These are phyloP conservation scores for Luffa aegyptiaca DNA, from an alignment of 306 rosid species.

Conservation along the genomic window DNA sequence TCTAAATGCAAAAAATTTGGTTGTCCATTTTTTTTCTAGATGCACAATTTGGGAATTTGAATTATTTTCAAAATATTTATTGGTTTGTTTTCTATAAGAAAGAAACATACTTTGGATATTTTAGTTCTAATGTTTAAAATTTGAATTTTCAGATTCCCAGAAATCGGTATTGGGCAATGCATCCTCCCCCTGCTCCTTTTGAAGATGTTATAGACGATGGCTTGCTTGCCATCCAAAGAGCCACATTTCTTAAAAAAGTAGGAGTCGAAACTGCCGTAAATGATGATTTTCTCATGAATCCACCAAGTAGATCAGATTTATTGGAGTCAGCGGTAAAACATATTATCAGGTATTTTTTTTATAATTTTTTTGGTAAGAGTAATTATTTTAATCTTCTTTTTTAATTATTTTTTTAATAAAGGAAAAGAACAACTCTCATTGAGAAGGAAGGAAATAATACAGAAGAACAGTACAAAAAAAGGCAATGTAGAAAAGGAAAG, in stretches of 20 bases:
- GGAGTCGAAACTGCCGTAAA: constrained; percentile 84
- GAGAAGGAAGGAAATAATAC: background rate
- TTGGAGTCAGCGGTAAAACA: constrained; percentile 88
- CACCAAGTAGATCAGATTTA: constrained; percentile 71
- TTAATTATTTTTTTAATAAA: background rate
- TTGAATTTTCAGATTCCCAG: constrained; percentile 75
- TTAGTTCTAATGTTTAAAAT: constrained; percentile 26
- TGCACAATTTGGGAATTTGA: background rate
- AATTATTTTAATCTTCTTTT: constrained; percentile 8
- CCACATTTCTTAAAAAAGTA: constrained; percentile 83
- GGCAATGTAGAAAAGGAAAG: background rate
- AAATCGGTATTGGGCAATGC: constrained; percentile 97
- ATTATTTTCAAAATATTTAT: background rate
- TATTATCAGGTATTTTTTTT: constrained; percentile 53
- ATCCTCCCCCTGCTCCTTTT: constrained; percentile 97
- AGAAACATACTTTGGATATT: background rate
- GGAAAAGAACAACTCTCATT: background rate
- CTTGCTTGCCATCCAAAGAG: constrained; percentile 82
- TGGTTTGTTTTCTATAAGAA: background rate
- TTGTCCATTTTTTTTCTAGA: background rate
- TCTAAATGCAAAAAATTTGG: background rate
- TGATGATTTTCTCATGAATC: constrained; percentile 56
- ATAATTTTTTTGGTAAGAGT: too few relatives aligned
- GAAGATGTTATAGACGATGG: constrained; percentile 97
- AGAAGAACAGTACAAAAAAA: background rate